Base-by-base conservation (phyloP, 768 basidiomycete genomes). In the Russula griseocarnosa region DNA sequence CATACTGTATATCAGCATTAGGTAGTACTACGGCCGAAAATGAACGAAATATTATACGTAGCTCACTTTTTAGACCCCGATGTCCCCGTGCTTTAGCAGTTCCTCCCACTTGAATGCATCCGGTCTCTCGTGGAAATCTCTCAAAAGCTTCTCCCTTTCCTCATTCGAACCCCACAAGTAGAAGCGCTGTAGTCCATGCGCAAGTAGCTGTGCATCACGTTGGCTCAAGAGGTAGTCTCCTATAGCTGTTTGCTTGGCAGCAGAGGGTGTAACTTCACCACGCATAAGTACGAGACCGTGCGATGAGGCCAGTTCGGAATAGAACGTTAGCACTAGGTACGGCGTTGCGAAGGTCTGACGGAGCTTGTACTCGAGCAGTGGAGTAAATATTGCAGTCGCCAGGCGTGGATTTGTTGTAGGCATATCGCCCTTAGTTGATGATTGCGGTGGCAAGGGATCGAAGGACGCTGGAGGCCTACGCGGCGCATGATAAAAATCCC, bases 301-400 rank as follows among this genome's bases (percentile, higher is more conserved):
- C 5, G 89, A 86, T 30, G 81, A 74, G 1, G 86, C 84, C 6
- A 99, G 77, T 70, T 98, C 95, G 55, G 95, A 88, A 75, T 98
- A 98, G 74, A 92, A 85, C 5, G 95, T 98, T 44, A 98, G 71
- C 26, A 90, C 89, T 28, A 99, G 81, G 72, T 93, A 91, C 1
- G 96, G 95, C 5, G 93, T 94, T 8, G 97, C 90, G 73, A 88
- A 98, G 20, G 87, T 81, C 58, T 82, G 81, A 46, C 89, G 86
- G 61, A 85, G 75, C 74, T 97, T 96, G 82, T 92, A 99, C 76
- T 98, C 96, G 68, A 90, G 87, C 49, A 98, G 80, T 2, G 95
- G 91, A 0, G 97, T 94, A 78, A 96, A 96, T 40, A 98, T 79
- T 58, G 96, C 81, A 0, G 94, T 94, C 7, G 94, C 84, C 3